Base-by-base conservation (phyloP, 1,284 basidiomycete species). In the Hymenochaete sp. region DNA sequence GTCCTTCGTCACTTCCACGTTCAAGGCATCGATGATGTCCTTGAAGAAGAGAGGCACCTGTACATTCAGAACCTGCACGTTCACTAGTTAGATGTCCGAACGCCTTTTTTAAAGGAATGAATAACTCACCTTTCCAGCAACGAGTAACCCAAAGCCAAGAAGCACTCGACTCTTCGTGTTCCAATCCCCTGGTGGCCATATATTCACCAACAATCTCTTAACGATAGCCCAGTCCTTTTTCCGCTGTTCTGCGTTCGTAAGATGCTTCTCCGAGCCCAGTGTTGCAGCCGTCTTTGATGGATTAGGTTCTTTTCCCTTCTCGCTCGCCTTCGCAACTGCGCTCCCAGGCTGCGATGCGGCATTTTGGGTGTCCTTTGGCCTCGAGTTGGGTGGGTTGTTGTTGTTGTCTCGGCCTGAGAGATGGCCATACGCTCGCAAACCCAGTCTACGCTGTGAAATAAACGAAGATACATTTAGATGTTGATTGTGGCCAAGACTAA, bases 21-120 rank as follows among this genome's bases (percentile, higher is more conserved):
- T 97, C 52, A 98, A 70, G 1, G 81, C 63, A 60, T 98, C 95
- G 48, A 98, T 82, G 39, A 98, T 81, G 31, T 75, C 62, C 63
- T 98, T 98, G 77, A 98, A 98, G 53, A 98, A 73, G 55, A 93
- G 79, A 0, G 96, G 95, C 4, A 98, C 93, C 72, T 98, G 95
- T 0, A 98, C 95, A 60, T 98, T 98, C 48, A 98, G 67, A 22
- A 96, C 66, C 84, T 87, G 49, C 22, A 13, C 35, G 16, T 22
- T 28, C 33, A 37, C 19, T 13, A 47, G 27, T 25, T 18, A 16
- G 19, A 44, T 46, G n/a, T n/a, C n/a, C n/a, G 33, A 3, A 19
- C 16, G 1, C 16, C 38, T 4, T 4, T n/a, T 21, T 22, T 9
- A 3, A 31, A 8, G 2, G 29, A 32, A 22, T 19, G 6, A 9